Base-by-base conservation (phyloP, 208 protist genomes). In the Wallacemonas collosoma region DNA sequence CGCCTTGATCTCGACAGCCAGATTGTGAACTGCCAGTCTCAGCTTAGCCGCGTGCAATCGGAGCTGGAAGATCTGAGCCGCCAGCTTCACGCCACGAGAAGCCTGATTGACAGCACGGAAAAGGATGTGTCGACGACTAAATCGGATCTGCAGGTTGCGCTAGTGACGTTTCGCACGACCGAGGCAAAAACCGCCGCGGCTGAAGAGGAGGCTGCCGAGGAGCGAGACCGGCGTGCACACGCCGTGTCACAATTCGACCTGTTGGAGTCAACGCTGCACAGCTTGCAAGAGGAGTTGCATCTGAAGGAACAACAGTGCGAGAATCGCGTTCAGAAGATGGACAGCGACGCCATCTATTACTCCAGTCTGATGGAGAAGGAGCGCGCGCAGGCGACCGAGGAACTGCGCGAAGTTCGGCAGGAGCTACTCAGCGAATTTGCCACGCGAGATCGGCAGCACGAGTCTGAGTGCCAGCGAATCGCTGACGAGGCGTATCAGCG, bases 281-380 rank as follows among this genome's bases (percentile, higher is more conserved):
- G 66, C 9, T 43, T 81, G 0, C 72, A 75, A 36, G 83, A 89
- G 57, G 85, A 86, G 26, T 43, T 78, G 39, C 72, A 80, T 53
- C 38, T 80, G 14, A 94, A 94, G 66, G 78, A 90, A 60, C 72
- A 75, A 44, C 80, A 83, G 66, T 81, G 86, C 47, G 82, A 89
- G 62, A 80, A 90, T 39, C 74, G 71, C 17, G 63, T 69, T 41
- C 73, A 73, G 58, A 93, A 93, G 75, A 88, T 88, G 63, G 82
- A 94, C 44, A 82, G 67, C 62, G 89, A 94, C 71, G 76, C 75
- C 6, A 45, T 79, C 17, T 81, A 92, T 68, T 94, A 89, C 72
- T 77, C 68, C 3, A 77, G 85, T 50, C 67, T 94, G 62, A 65
- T 94, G 51, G 85, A 92, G 60, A 83, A 91, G 45, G 89, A 94